phyloP scores from a whole-genome alignment of 768 basidiomycete genomes.

The Daedalea quercina region DNA sequence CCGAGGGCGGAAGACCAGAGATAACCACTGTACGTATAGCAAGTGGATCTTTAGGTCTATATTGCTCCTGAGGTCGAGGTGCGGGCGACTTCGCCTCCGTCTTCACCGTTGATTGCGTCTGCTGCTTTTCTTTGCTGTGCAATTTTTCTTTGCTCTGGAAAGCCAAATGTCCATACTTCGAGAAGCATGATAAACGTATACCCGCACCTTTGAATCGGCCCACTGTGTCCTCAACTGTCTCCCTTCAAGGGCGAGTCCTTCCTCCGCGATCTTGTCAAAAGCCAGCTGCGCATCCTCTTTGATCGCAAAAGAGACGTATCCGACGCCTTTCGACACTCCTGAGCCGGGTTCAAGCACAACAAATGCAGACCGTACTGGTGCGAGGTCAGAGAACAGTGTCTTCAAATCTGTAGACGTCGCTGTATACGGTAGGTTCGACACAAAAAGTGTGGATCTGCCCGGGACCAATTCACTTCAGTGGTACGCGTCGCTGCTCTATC shows the following conservation, averaged over 20 bases:
- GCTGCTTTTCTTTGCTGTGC: slow-evolving; percentile 4
- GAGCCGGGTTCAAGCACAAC: slow-evolving; percentile 78
- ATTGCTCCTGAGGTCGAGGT: slow-evolving; percentile 18
- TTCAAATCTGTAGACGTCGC: slow-evolving; percentile 88
- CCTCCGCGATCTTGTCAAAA: slow-evolving; percentile 54
- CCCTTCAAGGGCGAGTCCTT: slow-evolving; percentile 60
- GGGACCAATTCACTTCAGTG: neutral
- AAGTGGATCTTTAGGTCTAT: slow-evolving; percentile 55
- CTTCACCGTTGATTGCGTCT: neutral
- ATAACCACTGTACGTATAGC: slow-evolving; percentile 78
- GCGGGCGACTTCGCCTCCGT: slow-evolving; percentile 29
- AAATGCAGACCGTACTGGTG: slow-evolving; percentile 90
- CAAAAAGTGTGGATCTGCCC: slow-evolving; percentile 77
- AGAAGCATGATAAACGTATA: neutral
- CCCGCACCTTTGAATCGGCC: slow-evolving; percentile 68
- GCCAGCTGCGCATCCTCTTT: slow-evolving; percentile 82
- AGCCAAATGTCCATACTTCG: too few relatives aligned
- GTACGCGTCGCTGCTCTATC: too few relatives aligned
- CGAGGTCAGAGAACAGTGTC: slow-evolving; percentile 92
- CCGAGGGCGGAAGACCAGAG: slow-evolving; percentile 57
- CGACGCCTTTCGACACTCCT: slow-evolving; percentile 86
- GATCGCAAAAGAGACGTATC: slow-evolving; percentile 89
- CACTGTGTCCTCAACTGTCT: slow-evolving; percentile 70
- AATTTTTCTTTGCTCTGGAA: slow-evolving; percentile 4
- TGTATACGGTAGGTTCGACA: slow-evolving; percentile 87